Percentiles rank a stretch among this genome's conserved stretches.
Evolutionary conservation across 345 rosid genomes (phyloP).

Genomic region (Hibiscus mutabilis): DNA sequence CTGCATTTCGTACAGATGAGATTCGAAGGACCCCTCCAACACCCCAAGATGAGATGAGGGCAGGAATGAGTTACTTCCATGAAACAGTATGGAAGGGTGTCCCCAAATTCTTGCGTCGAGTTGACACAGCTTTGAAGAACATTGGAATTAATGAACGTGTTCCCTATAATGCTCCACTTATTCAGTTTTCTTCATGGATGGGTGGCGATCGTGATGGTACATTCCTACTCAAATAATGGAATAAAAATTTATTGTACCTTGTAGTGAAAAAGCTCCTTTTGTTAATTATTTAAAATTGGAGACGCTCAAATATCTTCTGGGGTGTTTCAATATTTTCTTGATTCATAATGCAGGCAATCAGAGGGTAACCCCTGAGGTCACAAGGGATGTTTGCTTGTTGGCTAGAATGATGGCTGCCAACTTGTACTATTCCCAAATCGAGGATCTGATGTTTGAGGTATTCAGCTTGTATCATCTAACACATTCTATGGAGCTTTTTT

Average conservation of each 20-base stretch:
- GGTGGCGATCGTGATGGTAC: slow-evolving; percentile 99
- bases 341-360: slow-evolving; percentile 70
- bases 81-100: slow-evolving; percentile 99
- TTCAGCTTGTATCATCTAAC: too few species aligned
- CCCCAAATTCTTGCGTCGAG: slow-evolving; percentile 92
- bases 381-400: slow-evolving; percentile 94
- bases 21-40: slow-evolving; percentile 96
- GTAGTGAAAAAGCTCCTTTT: not conserved
- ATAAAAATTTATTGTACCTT: not conserved
- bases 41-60: slow-evolving; percentile 99
- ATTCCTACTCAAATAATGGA: slow-evolving; percentile 3
- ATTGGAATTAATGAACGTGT: slow-evolving; percentile 88
- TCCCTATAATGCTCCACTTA: slow-evolving; percentile 98
- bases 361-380: slow-evolving; percentile 97
- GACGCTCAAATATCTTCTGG: too few species aligned
- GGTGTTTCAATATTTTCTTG: not conserved
- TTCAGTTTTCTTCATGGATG: slow-evolving; percentile 99
- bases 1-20: slow-evolving; percentile 99
- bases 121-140: slow-evolving; percentile 95
- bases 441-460: slow-evolving; percentile 98
- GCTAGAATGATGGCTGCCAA: slow-evolving; percentile 99
- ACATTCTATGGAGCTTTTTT: too few species aligned
- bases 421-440: slow-evolving; percentile 82
- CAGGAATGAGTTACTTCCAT: slow-evolving; percentile 99
- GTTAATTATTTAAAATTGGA: not conserved